Evolutionary conservation across 1,284 basidiomycete genomes (phyloP), one percentile per base, ranked within the genome.

Genomic region (Sparassis latifolia): DNA sequence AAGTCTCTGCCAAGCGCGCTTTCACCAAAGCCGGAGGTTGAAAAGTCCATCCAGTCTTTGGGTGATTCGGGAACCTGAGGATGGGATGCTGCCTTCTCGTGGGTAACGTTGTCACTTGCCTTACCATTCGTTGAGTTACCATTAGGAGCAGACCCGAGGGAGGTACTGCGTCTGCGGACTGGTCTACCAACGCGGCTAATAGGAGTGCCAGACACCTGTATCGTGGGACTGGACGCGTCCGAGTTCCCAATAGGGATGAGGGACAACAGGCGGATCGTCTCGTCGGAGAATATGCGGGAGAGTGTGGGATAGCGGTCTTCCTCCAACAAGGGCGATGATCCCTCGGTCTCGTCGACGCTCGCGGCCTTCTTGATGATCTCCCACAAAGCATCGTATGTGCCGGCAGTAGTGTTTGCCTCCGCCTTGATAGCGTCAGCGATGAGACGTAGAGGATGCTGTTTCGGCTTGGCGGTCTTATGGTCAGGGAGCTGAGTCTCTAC

Each of bases 1-100:
- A 89, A 73, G 29, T 78, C 75, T 10, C 68, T 68, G 4, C 69
- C 66, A 0, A 70, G 57, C 1, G 64, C 57, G 3, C 66, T 64
- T 39, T 78, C 75, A 10, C 78, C 74, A 60, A 89, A 89, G 1
- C 86, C 86, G 1, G 75, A 68, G 1, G 74, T 67, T 0, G 84
- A 80, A 64, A 89, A 89, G 42, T 67, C 65, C 31, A 57, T 54
- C 72, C 72, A 74, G 50, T 71, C 68, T 35, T 67, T 66, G 3
- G 66, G 63, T 4, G 56, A 58, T 47, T 30, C 39, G 10, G 52
- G 60, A 53, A 45, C 55, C 39, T 1, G 50, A 41, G 1, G 47
- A 33, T 10, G 45, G 32, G 7, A 45, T 35, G 33, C 47, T 49
- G 27, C 42, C 42, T 5, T 44, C 27, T 44, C 31, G 33, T 41